phyloP scores from a whole-genome alignment of 495 filamentous ascomycete species.

The Aspergillus biplanus region DNA sequence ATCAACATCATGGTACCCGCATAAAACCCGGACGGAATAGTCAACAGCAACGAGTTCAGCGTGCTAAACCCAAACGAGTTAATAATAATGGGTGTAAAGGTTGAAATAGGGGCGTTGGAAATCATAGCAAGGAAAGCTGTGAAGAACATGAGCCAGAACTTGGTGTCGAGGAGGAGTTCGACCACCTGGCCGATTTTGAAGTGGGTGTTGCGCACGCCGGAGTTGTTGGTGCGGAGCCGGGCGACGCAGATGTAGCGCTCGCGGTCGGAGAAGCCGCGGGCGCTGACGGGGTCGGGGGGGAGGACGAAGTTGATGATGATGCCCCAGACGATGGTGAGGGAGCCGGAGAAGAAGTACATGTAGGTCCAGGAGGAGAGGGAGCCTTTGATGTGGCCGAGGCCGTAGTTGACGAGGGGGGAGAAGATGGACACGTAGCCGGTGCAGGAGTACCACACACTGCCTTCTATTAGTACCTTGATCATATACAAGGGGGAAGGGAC shows the following conservation, averaged over 20 bases:
- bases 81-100: slow-evolving; percentile 47
- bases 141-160: slow-evolving; percentile 48
- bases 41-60: slow-evolving; percentile 48
- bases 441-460: slow-evolving; percentile 32
- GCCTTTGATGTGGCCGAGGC: slow-evolving; percentile 30
- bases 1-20: slow-evolving; percentile 41
- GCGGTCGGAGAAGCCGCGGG: slow-evolving; percentile 41
- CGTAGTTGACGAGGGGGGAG: slow-evolving; percentile 33
- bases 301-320: slow-evolving; percentile 30
- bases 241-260: slow-evolving; percentile 55
- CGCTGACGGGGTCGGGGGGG: slow-evolving; percentile 49
- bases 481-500: neutral
- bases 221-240: slow-evolving; percentile 45
- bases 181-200: slow-evolving; percentile 54
- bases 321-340: slow-evolving; percentile 31
- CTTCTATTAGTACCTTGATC: neutral
- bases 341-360: slow-evolving; percentile 35
- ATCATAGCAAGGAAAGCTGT: slow-evolving; percentile 47
- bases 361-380: slow-evolving; percentile 31
- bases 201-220: slow-evolving; percentile 51
- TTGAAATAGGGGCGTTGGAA: slow-evolving; percentile 47
- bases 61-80: slow-evolving; percentile 47
- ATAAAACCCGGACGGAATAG: slow-evolving; percentile 42
- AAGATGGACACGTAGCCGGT: slow-evolving; percentile 33
- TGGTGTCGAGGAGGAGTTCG: slow-evolving; percentile 48